phyloP scores from a whole-genome alignment of 768 basidiomycete genomes.

The Serendipita sp. region DNA sequence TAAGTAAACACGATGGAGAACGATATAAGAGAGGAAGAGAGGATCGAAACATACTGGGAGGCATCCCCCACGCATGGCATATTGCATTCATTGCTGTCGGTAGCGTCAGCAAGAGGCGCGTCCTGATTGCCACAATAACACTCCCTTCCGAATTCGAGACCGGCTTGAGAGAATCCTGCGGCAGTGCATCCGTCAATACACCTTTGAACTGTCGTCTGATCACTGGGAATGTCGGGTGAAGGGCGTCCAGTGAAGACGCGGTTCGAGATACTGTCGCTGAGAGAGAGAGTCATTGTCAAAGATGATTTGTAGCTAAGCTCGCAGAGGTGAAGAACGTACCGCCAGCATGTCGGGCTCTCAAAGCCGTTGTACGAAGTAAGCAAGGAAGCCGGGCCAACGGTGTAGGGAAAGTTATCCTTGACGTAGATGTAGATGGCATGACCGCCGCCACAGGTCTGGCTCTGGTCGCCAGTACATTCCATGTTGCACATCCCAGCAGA shows the following conservation, averaged over 20 bases:
- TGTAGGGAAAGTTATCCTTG: not conserved
- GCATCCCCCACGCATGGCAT: not conserved
- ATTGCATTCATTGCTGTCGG: not conserved
- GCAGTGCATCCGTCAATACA: conserved; percentile 21
- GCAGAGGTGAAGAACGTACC: too few relatives aligned
- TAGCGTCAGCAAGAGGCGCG: not conserved
- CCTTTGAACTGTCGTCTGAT: conserved; percentile 18
- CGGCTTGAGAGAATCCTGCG: conserved; percentile 21
- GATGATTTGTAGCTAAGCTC: too few relatives aligned
- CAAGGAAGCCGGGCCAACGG: not conserved
- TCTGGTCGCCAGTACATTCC: not conserved
- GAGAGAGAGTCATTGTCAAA: too few relatives aligned
- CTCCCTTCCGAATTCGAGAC: conserved; percentile 21
- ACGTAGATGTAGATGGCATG: not conserved
- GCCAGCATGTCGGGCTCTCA: not conserved
- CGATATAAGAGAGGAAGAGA: too few relatives aligned
- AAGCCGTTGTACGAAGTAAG: not conserved
- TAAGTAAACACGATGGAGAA: too few relatives aligned
- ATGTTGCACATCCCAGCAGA: too few relatives aligned
- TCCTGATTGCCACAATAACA: conserved; percentile 18
- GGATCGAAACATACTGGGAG: too few relatives aligned
- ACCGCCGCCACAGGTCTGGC: not conserved
- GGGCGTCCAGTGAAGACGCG: not conserved
- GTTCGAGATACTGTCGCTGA: not conserved
- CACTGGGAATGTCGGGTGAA: not conserved